Evolutionary conservation across 164 flowering plant species (phyloP), one percentile per base, ranked within the genome.

Genomic region (Echeveria elegans): DNA sequence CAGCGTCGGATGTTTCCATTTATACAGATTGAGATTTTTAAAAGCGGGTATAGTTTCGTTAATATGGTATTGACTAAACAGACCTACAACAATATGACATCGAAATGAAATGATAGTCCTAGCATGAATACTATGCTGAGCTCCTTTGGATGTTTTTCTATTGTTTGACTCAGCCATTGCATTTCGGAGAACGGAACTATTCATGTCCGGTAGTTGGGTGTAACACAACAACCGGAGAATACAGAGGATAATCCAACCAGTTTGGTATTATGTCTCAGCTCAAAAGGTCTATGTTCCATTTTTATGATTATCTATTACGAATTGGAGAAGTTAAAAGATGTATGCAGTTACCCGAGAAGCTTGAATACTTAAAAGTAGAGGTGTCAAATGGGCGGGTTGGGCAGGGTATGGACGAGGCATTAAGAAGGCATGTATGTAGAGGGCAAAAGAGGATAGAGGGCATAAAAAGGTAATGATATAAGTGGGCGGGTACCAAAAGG

Each of bases 61-160:
- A 34, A 64, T 19, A 38, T 37, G 48, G 66, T 37, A n/a, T 37
- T 64, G 66, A 64, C 66, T 24, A 64, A 53, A 52, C 12, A 0
- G 12, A 52, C 59, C 28, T 52, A 52, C 11, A 53, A 53, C 60
- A 24, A 10, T 26, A 53, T 26, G 60, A 53, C 60, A 26, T 53
- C 31, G 18, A 24, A 28, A 6, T 10, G 4, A 8, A 53, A 26
- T 14, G 18, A 53, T n/a, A 53, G 60, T 53, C 60, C 6, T n/a
- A 10, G 60, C 60, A 26, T 10, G 60, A 50, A 2, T 2, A 50
- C 23, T n/a, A 26, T 1, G 30, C 60, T 26, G 60, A 53, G n/a
- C n/a, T n/a, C 31, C 16, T 53, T 53, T 11, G 18, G 60, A 53
- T 53, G 31, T 53, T 52, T 23, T 52, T n/a, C 28, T 21, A 9